Base-by-base conservation (phyloP, 441 rosid genomes). In the Melastoma candidum region DNA sequence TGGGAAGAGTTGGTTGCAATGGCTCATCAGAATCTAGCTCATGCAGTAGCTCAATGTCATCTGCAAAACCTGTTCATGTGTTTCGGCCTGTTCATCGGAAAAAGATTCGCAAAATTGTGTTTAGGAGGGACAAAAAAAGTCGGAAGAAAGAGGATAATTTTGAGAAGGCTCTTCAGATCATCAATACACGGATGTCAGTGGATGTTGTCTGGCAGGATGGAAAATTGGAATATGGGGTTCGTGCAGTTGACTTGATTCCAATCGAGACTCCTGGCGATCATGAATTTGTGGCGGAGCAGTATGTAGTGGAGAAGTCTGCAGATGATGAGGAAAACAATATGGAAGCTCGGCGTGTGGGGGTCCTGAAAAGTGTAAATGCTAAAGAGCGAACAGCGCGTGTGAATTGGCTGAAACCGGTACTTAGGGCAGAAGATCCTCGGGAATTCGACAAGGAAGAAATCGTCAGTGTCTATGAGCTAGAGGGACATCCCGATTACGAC, bases 151-250 rank as follows among this genome's bases (percentile, higher is more conserved):
- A 78, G 77, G 97, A 90, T 61, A 79, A 63, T 65, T 90, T 85
- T 72, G 97, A 89, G 76, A 81, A 69, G 67, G 94, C 96, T 45
- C 74, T 80, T 68, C 68, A 87, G 70, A 67, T 90, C 68, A 79
- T 78, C 58, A 82, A 74, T 64, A 80, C 82, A 58, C 78, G 71
- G 69, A 87, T 87, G 44, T 65, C 51, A 45, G 94, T 85, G 70
- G 87, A 85, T 78, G 90, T 94, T 60, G 79, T 74, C 26, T 94
- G 97, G 99, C 99, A 94, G 60, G 96, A 87, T 67, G 95, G 99
- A 60, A 78, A 71, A 22, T 59, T 63, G 52, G 94, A 76, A 64
- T 14, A 39, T 54, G 77, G 80, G 39, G 60, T 86, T 56, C 76
- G 69, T 59, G 79, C 92, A 47, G 79, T 70, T 27, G 66, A 65